Evolutionary conservation across 1,284 basidiomycete genomes (phyloP), one percentile per base, ranked within the genome.

Genomic region (Cryptococcus sp.): DNA sequence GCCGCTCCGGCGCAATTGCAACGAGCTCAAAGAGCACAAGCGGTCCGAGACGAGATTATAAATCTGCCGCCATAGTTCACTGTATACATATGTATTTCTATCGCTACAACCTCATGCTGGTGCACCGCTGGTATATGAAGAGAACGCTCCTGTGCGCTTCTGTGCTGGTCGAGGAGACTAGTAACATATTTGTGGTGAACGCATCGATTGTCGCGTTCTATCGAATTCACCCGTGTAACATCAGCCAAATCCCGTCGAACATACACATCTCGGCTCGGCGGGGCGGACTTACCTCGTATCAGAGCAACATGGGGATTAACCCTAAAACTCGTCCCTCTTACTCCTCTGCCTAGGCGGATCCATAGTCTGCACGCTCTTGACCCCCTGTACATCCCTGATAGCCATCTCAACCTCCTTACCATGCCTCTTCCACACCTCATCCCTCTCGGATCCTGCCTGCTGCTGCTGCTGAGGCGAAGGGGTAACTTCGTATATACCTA

Each of bases 21-120:
- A 52, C 66, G 78, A 15, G 77, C 78, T 3, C 68, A 76, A 58
- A 62, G 78, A n/a, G 76, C 76, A 31, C 70, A 76, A 48, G 68
- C 69, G 13, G 77, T 79, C 19, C 67, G 70, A 53, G 73, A 76
- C 20, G 74, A 79, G 62, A 63, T 79, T 39, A 60, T 59, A 8
- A 67, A 57, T 50, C 44, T 71, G 48, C 59, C 62, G 23, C 42
- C 57, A 50, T 67, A 40, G 31, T 10, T 10, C 31, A 35, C 31
- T 35, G 31, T 35, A 8, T 35, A 35, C 31, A 35, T 35, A 42
- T 38, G 11, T 20, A n/a, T 38, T 39, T 50, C 27, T n/a, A 10
- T 19, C 39, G 31, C 19, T 27, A 31, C 23, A 19, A 31, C 20
- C 20, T n/a, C 27, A n/a, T n/a, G n/a, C n/a, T n/a, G n/a, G n/a